Conservation (phyloP, 129 eudicot species). For the Tagetes erecta region DNA sequence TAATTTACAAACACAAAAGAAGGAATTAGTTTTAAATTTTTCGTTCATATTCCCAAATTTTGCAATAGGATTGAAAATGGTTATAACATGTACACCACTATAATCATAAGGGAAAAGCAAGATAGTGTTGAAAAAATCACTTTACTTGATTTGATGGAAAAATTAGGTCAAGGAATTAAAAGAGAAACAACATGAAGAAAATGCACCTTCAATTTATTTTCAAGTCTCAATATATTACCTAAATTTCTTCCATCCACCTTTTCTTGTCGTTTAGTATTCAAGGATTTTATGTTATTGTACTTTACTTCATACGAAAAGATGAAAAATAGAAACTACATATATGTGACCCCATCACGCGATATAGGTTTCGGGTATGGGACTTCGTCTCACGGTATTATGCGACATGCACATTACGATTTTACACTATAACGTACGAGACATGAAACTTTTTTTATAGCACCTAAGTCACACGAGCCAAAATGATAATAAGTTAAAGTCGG, state of each 20-base stretch:
- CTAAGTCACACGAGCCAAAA: no score
- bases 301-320: neutral
- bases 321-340: neutral
- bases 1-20: neutral
- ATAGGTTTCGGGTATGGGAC: no score
- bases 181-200: slow-evolving; percentile 13
- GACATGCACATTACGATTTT: no score
- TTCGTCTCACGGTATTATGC: no score
- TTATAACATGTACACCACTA: neutral
- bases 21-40: neutral
- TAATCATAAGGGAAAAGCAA: neutral
- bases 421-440: no score
- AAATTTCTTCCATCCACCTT: neutral
- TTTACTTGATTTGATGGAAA: slow-evolving; percentile 37
- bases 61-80: neutral
- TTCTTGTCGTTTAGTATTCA: slow-evolving; percentile 22
- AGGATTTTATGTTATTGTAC: neutral
- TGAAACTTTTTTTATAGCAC: no score
- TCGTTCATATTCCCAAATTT: neutral
- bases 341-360: no score
- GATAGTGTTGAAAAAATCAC: slow-evolving; percentile 26
- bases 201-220: slow-evolving; percentile 10
- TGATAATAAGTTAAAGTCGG: no score
- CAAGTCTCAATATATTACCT: neutral
- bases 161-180: slow-evolving; percentile 58